Conservation (phyloP, 768 basidiomycete genomes). For the Tephrocybe sp. region DNA sequence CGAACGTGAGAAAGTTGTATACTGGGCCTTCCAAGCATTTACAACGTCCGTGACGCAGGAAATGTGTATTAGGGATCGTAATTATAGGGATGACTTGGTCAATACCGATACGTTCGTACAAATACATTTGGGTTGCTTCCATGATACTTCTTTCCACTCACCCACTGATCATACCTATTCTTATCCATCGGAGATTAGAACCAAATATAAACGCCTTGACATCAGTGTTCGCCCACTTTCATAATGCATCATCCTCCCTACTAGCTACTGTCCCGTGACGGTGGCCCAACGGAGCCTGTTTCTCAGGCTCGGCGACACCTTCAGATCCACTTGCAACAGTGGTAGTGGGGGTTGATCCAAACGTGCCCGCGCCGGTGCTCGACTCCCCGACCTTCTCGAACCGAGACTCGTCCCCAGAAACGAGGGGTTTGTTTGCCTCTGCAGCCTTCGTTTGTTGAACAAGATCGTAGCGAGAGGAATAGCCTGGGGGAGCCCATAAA, state of each 20-base stretch:
- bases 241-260: constrained; percentile 1
- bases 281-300: neutral
- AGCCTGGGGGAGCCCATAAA: constrained; percentile 61
- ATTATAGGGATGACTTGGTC: no score
- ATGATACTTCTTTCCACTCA: no score
- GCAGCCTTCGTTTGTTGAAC: constrained; percentile 41
- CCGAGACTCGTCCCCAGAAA: neutral
- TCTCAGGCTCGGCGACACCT: neutral
- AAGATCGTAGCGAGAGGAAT: constrained; percentile 43
- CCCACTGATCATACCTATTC: constrained; percentile 3
- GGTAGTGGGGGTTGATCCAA: neutral
- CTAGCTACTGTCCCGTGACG: no score
- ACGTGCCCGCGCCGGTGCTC: neutral
- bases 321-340: no score
- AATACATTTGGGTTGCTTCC: no score
- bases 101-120: no score
- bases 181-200: no score
- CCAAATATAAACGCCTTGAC: no score
- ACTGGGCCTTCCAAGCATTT: no score
- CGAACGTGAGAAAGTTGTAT: no score
- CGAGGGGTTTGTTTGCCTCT: constrained; percentile 31
- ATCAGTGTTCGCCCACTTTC: constrained; percentile 12
- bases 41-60: no score
- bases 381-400: constrained; percentile 8
- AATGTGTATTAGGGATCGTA: no score